phyloP scores from a whole-genome alignment of 768 basidiomycete species.

The Suillus hirtellus region DNA sequence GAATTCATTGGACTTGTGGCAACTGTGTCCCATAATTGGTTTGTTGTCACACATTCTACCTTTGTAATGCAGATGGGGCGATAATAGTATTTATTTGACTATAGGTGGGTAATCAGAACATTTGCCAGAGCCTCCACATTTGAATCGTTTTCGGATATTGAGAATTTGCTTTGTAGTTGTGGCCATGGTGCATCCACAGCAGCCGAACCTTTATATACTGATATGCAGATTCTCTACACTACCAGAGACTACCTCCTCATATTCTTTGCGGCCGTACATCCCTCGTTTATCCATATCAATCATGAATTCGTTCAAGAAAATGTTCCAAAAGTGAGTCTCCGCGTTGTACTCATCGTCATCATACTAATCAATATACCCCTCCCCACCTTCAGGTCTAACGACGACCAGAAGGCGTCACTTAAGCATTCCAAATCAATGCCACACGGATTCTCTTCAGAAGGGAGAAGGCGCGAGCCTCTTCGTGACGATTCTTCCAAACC shows the following conservation, averaged over 20 bases:
- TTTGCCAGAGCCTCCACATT: not conserved
- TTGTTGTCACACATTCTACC: not conserved
- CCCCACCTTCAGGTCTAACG: not conserved
- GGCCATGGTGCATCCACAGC: not conserved
- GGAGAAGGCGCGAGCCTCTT: slow-evolving; percentile 1
- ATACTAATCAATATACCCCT: not conserved
- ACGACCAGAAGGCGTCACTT: not conserved
- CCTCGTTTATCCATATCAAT: not conserved
- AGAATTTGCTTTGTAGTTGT: not conserved
- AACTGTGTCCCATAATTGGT: not conserved
- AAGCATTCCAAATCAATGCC: not conserved
- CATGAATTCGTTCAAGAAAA: not conserved
- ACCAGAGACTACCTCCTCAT: not conserved
- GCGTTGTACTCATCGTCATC: not conserved
- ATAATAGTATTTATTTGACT: not conserved
- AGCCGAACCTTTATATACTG: not conserved
- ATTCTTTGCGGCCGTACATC: not conserved
- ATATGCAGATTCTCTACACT: not conserved
- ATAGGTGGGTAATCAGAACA: not conserved
- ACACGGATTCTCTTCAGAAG: slow-evolving; percentile 5
- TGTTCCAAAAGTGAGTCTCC: not conserved
- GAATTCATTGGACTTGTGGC: not conserved
- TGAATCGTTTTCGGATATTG: not conserved
- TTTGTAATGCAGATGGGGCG: not conserved
- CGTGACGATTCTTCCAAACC: slow-evolving; percentile 5